Evolutionary conservation across 139 green algal genomes (phyloP).

Genomic region (Zygnema circumcarinatum): DNA sequence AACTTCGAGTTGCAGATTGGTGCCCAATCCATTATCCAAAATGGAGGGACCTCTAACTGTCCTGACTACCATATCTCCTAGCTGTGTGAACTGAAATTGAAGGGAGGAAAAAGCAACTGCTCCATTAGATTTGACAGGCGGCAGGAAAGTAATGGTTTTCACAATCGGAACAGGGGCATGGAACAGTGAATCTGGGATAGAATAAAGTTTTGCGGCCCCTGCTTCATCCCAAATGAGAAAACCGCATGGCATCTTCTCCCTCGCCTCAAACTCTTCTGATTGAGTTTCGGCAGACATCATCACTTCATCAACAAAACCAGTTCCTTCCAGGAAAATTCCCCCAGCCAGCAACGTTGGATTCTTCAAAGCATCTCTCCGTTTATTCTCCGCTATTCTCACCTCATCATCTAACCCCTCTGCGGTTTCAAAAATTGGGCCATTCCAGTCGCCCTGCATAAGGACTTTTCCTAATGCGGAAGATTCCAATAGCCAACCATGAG

Average conservation of each 20-base stretch:
- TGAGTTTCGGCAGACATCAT: background rate
- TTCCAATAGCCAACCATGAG: background rate
- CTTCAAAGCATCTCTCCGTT: background rate
- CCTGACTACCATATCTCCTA: background rate
- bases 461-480: background rate
- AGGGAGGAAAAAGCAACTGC: background rate
- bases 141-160: background rate
- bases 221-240: background rate
- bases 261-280: background rate
- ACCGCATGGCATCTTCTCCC: background rate
- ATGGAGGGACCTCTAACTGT: background rate
- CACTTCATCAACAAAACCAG: background rate
- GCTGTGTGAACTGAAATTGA: background rate
- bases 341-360: background rate
- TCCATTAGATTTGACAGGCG: background rate
- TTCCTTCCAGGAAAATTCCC: background rate
- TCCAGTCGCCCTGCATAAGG: background rate
- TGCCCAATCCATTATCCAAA: background rate
- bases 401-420: background rate
- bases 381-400: background rate
- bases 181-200: too few species aligned
- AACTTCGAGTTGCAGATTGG: background rate
- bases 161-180: too few species aligned
- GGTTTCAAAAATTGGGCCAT: background rate
- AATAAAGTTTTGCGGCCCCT: background rate